Base-by-base conservation (phyloP, 2,329 filamentous ascomycete species). In the Mycosphaerella sp. region DNA sequence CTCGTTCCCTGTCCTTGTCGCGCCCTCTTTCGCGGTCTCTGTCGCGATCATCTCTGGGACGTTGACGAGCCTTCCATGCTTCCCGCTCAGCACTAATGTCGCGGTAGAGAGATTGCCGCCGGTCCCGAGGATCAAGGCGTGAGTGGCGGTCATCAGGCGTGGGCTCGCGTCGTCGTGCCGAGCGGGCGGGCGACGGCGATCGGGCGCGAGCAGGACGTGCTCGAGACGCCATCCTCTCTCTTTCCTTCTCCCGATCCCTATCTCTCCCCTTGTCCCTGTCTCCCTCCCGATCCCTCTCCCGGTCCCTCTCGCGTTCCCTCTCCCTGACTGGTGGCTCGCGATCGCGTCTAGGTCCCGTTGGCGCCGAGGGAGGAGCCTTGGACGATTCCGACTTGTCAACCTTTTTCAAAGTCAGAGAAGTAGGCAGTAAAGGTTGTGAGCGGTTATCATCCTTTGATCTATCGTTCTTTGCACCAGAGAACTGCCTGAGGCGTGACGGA, bases 1-100 rank as follows among this genome's bases (percentile, higher is more conserved):
- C 72, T 6, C 72, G 66, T 7, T 72, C 70, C n/a, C 32, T 42
- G 3, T 76, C 73, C 9, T 72, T 66, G 39, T 73, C 72, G 4
- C 72, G 48, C 17, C 58, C 59, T 29, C 60, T 48, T 17, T 63
- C 62, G 11, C 65, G 55, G 23, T 64, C 61, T 9, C 53, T 55
- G 32, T 63, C 59, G 8, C 65, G 62, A n/a, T 63, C 61, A 44
- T 55, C 53, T 23, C 61, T 58, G 12, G 56, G 58, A 23, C 62
- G 60, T 43, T 59, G 59, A 12, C 62, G 60, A 48, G 62, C 63
- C 58, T 62, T 70, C 67, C 62, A 69, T 41, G 62, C 65, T 53
- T 63, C 64, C 21, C 62, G 64, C 53, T 68, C 68, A 56, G 59
- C 63, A 54, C 64, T 67, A 51, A 66, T 62, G 53, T 68, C 66